Conservation (phyloP, 371 early-diverging fungal species). For the Actinomucor elegans region DNA sequence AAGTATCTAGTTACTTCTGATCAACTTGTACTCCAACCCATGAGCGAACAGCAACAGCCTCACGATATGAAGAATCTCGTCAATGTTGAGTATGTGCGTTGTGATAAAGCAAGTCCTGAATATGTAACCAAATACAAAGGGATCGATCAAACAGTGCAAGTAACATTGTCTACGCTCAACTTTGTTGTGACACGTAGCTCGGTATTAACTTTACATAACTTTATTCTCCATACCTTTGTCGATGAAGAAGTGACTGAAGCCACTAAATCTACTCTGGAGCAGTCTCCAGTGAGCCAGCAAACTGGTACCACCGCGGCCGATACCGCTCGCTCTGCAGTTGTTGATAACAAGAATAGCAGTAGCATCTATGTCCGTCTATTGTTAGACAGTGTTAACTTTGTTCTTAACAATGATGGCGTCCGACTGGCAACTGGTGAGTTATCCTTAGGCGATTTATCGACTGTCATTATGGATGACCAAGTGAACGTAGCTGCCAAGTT, state of each 20-base stretch:
- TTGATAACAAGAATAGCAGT: not conserved
- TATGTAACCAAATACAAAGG: slow-evolving; percentile 74
- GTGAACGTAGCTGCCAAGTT: slow-evolving; percentile 80
- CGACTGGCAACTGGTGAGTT: slow-evolving; percentile 79
- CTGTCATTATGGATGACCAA: slow-evolving; percentile 60
- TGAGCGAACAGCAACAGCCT: slow-evolving; percentile 17
- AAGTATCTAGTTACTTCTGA: slow-evolving; percentile 71
- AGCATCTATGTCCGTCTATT: slow-evolving; percentile 65
- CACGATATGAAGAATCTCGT: slow-evolving; percentile 58
- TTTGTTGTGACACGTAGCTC: slow-evolving; percentile 85
- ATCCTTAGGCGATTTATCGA: slow-evolving; percentile 69
- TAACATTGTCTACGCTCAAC: slow-evolving; percentile 82
- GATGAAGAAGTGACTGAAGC: slow-evolving; percentile 12
- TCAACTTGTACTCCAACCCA: slow-evolving; percentile 23
- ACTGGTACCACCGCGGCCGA: not conserved
- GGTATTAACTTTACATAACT: slow-evolving; percentile 84
- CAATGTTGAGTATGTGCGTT: slow-evolving; percentile 69
- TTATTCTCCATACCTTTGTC: slow-evolving; percentile 85
- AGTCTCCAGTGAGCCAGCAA: not conserved
- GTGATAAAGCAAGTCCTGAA: slow-evolving; percentile 76
- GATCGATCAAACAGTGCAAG: slow-evolving; percentile 80
- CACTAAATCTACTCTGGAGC: not conserved
- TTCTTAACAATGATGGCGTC: slow-evolving; percentile 82
- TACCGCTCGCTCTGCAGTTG: not conserved
- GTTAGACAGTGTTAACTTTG: slow-evolving; percentile 79